Base-by-base conservation (phyloP, 495 filamentous ascomycete genomes). In the Sabuloglossum arenarium region DNA sequence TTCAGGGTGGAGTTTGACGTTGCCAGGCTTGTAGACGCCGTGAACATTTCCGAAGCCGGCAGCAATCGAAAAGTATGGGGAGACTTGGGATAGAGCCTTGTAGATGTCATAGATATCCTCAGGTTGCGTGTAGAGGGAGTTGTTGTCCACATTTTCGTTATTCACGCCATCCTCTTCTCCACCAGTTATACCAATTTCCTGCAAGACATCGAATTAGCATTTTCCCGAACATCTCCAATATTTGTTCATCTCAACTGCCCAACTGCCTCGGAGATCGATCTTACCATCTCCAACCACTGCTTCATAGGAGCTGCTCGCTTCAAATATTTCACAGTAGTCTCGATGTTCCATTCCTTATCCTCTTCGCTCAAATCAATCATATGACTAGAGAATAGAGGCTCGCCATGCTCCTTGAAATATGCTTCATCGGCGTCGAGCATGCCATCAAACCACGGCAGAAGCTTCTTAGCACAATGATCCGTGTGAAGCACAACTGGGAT, bases 31-130 rank as follows among this genome's bases (percentile, higher is more conserved):
- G 79, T 99, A 97, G 59, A 99, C 91, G 69, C 91, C 91, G 77
- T 99, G 93, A 30, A 97, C 90, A 69, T 99, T 99, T 64, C 90
- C 91, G 75, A 96, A 97, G 61, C 86, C 91, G 66, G 91, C 91
- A 63, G 93, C 93, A 66, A 97, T 96, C 64, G 84, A 88, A 80
- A 96, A 98, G 76, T 91, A 91, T 57, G 83, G 84, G 62, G 81
- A 87, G 74, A 97, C 84, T 55, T 84, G 70, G 58, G 76, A 69
- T 55, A 96, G 79, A 55, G 82, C 79, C 65, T 86, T 77, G 73
- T 91, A 85, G 72, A 96, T 93, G 61, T 80, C 75, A 65, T 82
- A 80, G 70, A 96, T 93, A 66, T 93, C 88, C 73, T 94, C 88
- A 56, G 91, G 91, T 70, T 97, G 91, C 43, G 91, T 97, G 80